Evolutionary conservation across 495 filamentous ascomycete species (phyloP).

Genomic region (Staphylotrichum longicolle): DNA sequence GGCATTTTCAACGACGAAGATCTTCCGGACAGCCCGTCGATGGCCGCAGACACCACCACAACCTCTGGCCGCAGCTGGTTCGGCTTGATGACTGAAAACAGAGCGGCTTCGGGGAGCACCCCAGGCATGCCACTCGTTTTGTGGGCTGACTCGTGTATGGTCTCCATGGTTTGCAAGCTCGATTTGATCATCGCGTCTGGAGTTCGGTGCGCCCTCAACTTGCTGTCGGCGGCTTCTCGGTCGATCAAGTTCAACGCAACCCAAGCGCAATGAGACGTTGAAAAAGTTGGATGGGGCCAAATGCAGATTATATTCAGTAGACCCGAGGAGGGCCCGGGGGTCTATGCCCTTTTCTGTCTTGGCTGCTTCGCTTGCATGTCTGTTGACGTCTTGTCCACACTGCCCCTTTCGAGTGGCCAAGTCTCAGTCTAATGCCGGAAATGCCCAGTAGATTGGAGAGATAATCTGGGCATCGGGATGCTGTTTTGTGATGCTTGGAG

Average conservation of each 20-base stretch:
- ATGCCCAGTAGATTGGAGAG: background rate
- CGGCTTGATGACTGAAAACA: conserved; percentile 11
- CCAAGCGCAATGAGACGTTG: background rate
- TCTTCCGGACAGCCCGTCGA: conserved; percentile 3
- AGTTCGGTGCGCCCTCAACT: background rate
- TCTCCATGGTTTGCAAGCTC: conserved; percentile 17
- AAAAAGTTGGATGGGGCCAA: background rate
- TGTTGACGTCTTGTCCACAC: background rate
- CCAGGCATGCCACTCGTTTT: conserved; percentile 6
- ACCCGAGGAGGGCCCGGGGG: background rate
- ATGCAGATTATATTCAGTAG: conserved; percentile 6
- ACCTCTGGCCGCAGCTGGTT: conserved; percentile 2
- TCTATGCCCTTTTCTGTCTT: background rate
- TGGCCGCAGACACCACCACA: background rate
- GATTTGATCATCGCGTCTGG: background rate
- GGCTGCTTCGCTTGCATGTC: background rate
- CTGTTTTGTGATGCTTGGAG: background rate
- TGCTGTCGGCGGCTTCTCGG: conserved; percentile 1
- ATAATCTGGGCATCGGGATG: background rate
- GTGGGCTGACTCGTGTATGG: conserved; percentile 20
- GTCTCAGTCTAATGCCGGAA: background rate
- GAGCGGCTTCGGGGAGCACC: background rate
- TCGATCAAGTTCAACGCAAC: background rate
- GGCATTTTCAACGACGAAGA: conserved; percentile 22
- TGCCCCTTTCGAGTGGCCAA: background rate